These are phyloP conservation scores for Morella rubra DNA, from an alignment of 306 rosid genomes.

Conservation along the genomic window DNA sequence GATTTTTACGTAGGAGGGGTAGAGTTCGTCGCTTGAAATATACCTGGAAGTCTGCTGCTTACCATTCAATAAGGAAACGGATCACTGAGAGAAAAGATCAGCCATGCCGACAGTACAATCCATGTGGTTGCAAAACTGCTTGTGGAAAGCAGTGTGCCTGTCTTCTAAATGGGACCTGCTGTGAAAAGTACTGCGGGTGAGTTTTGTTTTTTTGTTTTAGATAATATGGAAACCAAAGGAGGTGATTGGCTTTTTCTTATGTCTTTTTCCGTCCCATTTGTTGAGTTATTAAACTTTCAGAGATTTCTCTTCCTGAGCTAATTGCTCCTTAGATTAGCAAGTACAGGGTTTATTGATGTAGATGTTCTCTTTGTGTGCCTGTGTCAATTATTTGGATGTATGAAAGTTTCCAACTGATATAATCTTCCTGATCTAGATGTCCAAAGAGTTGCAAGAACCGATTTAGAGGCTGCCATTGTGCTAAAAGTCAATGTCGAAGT, in stretches of 20 bases:
- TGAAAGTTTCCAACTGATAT: slow-evolving; percentile 11
- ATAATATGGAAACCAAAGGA: not conserved
- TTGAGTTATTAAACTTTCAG: slow-evolving; percentile 9
- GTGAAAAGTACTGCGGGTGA: slow-evolving; percentile 99
- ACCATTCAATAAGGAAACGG: slow-evolving; percentile 94
- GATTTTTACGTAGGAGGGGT: slow-evolving; percentile 90
- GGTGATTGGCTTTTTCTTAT: not conserved
- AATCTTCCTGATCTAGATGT: slow-evolving; percentile 47
- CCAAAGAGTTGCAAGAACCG: slow-evolving; percentile 93
- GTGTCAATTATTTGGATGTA: not conserved
- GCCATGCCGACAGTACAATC: slow-evolving; percentile 98
- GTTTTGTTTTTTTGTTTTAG: slow-evolving; percentile 26
- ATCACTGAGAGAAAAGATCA: slow-evolving; percentile 96
- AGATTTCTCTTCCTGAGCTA: slow-evolving; percentile 17
- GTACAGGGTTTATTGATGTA: slow-evolving; percentile 26
- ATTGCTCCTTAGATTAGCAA: slow-evolving; percentile 9
- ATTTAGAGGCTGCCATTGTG: slow-evolving; percentile 97
- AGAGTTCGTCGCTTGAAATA: slow-evolving; percentile 97
- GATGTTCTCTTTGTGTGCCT: slow-evolving; percentile 2
- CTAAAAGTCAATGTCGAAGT: slow-evolving; percentile 98
- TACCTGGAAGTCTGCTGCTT: slow-evolving; percentile 98
- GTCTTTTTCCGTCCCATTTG: not conserved
- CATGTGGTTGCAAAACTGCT: slow-evolving; percentile 90
- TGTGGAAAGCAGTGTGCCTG: slow-evolving; percentile 97
- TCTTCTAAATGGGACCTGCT: slow-evolving; percentile 94